A percentile compares a stretch with the other conserved stretches of the same genome.
Conservation (phyloP, 2,329 filamentous ascomycete species). For the Colletotrichum echinochloae region DNA sequence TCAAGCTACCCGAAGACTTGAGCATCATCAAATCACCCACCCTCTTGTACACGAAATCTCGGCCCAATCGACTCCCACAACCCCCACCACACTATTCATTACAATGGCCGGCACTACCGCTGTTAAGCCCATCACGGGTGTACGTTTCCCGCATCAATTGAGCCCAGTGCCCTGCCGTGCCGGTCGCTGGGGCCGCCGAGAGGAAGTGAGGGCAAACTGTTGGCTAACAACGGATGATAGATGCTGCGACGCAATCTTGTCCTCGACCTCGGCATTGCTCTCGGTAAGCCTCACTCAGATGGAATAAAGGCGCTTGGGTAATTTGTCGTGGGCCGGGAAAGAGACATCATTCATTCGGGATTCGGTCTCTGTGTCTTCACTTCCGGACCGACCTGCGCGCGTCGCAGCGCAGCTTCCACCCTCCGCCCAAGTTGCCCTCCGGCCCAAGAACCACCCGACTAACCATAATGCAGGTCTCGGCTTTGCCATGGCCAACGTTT, state of each 20-base stretch:
- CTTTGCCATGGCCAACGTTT: conserved; percentile 65
- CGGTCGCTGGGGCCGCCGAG: conserved; percentile 32
- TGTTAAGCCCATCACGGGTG: conserved; percentile 69
- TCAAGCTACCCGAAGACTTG: conserved; percentile 20
- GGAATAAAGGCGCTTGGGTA: background rate
- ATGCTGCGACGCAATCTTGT: conserved; percentile 72
- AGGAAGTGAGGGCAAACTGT: conserved; percentile 23
- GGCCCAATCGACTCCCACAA: conserved; percentile 30
- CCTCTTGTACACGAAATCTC: conserved; percentile 21
- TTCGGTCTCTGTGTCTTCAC: background rate
- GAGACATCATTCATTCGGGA: background rate
- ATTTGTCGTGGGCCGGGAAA: background rate
- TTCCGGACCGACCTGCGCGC: conserved; percentile 1
- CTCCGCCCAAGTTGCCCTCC: background rate
- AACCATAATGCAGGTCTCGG: conserved; percentile 61
- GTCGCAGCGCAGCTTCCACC: background rate
- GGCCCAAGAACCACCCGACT: conserved; percentile 44
- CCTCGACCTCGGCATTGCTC: conserved; percentile 65
- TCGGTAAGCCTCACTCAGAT: conserved; percentile 59
- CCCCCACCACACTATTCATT: conserved; percentile 41
- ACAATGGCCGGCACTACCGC: conserved; percentile 58
- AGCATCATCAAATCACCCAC: conserved; percentile 27
- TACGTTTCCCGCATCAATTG: conserved; percentile 59
- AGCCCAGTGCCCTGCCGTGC: background rate
- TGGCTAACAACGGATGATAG: conserved; percentile 56